A percentile compares a stretch with the other conserved stretches of the same genome.
phyloP scores from a whole-genome alignment of 768 basidiomycete genomes.

The Naganishia onofrii region DNA sequence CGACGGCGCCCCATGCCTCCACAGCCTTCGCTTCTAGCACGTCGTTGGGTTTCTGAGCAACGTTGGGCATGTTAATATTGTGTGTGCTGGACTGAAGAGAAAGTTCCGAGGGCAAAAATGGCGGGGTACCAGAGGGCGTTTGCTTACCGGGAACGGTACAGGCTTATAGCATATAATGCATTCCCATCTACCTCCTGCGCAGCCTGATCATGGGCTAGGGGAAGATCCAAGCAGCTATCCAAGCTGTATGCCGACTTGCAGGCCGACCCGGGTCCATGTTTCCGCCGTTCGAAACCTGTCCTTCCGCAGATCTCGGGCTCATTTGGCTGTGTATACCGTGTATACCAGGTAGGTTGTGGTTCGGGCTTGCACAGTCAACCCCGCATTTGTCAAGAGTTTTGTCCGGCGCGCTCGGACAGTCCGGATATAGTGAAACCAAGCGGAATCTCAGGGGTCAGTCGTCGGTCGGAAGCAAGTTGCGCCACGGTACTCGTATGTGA shows the following conservation, averaged over 20 bases:
- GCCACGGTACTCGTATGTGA: too few relatives aligned
- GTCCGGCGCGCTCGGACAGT: neutral
- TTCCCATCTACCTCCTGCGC: neutral
- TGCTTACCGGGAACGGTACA: neutral
- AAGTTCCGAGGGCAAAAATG: neutral
- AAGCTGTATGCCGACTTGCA: neutral
- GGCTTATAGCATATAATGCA: neutral
- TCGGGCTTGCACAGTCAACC: neutral
- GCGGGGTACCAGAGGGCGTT: neutral
- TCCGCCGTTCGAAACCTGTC: neutral
- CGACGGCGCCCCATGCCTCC: conserved; percentile 21
- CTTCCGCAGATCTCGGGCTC: too few relatives aligned
- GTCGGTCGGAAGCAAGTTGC: neutral
- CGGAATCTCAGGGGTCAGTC: neutral
- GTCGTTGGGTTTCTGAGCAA: conserved; percentile 2
- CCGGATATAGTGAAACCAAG: neutral
- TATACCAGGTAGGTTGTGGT: neutral
- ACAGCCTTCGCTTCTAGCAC: conserved; percentile 8
- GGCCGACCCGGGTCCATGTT: neutral
- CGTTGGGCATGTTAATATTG: conserved; percentile 6
- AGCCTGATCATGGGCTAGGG: neutral
- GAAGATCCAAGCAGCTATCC: neutral
- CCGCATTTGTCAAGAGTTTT: neutral
- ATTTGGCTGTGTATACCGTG: too few relatives aligned
- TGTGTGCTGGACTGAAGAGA: neutral